These are phyloP conservation scores for Breynia disticha DNA, from an alignment of 441 rosid genomes.

Conservation along the genomic window DNA sequence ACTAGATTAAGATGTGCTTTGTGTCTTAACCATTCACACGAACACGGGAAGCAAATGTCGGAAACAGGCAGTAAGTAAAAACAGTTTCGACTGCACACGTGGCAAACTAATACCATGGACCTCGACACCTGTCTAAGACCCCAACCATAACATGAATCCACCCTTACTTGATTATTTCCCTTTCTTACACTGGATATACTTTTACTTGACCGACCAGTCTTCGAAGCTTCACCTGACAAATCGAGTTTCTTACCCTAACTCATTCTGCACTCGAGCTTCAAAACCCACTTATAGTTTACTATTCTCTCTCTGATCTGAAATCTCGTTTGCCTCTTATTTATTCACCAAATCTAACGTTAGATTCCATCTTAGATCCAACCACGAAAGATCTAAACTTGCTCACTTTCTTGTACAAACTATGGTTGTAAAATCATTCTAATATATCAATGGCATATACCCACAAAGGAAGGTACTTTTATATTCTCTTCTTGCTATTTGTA, in stretches of 20 bases:
- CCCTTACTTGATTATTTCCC: conserved; percentile 4
- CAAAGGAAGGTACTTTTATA: conserved; percentile 44
- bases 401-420: not conserved
- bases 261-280: too few relatives aligned
- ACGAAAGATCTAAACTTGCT: conserved; percentile 19
- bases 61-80: too few relatives aligned
- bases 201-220: not conserved
- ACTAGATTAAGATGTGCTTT: too few relatives aligned
- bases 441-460: conserved; percentile 40
- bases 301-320: conserved; percentile 13
- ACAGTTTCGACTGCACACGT: too few relatives aligned
- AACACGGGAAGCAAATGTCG: too few relatives aligned
- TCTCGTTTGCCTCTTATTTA: conserved; percentile 7
- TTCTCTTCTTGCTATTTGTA: conserved; percentile 34
- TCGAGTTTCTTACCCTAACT: conserved; percentile 18
- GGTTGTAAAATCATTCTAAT: conserved; percentile 19
- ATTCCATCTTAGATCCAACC: conserved; percentile 37
- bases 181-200: not conserved
- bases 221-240: conserved; percentile 8
- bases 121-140: too few relatives aligned
- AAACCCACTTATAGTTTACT: not conserved
- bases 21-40: too few relatives aligned
- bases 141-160: not conserved
- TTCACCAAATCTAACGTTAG: conserved; percentile 32
- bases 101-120: too few relatives aligned